Evolutionary conservation across 345 rosid species (phyloP).

Genomic region (Gossypium turneri): DNA sequence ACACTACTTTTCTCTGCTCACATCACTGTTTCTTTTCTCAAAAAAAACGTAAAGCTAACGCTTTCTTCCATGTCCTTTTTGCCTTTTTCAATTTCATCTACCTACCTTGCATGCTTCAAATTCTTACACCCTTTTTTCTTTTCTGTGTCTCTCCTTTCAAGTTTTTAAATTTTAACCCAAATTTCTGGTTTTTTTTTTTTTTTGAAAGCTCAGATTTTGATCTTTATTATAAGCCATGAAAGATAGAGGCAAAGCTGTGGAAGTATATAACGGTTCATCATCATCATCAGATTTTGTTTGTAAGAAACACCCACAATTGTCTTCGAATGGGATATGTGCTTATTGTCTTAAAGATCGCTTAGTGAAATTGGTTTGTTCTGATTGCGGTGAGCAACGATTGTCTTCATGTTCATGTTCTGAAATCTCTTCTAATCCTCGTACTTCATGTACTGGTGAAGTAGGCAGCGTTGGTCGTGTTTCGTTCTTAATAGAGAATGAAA

Average conservation of each 20-base stretch:
- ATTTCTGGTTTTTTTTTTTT: conserved; percentile 3
- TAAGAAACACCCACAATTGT: conserved; percentile 71
- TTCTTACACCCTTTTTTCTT: conserved; percentile 13
- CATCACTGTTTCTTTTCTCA: neutral
- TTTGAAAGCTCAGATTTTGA: conserved; percentile 1
- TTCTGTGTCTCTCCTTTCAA: conserved; percentile 4
- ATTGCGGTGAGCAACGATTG: conserved; percentile 85
- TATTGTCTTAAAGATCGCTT: conserved; percentile 86
- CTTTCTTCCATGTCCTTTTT: conserved; percentile 27
- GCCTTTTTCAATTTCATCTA: conserved; percentile 22
- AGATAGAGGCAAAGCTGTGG: conserved; percentile 81
- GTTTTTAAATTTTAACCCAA: neutral
- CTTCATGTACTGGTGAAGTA: conserved; percentile 50
- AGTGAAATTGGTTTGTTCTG: conserved; percentile 72
- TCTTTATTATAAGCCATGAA: conserved; percentile 39
- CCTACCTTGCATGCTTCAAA: conserved; percentile 29
- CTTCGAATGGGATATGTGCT: conserved; percentile 79
- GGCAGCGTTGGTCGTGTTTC: conserved; percentile 74
- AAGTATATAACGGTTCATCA: conserved; percentile 33
- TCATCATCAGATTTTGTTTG: conserved; percentile 61
- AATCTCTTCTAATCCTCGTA: conserved; percentile 45
- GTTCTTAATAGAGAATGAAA: conserved; percentile 70
- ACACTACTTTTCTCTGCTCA: conserved; percentile 27
- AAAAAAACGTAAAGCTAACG: conserved; percentile 76
- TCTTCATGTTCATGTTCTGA: conserved; percentile 56